Evolutionary conservation across 225 moss, liverwort and hornwort species (phyloP).

Genomic region (Physcomitrium patens): DNA sequence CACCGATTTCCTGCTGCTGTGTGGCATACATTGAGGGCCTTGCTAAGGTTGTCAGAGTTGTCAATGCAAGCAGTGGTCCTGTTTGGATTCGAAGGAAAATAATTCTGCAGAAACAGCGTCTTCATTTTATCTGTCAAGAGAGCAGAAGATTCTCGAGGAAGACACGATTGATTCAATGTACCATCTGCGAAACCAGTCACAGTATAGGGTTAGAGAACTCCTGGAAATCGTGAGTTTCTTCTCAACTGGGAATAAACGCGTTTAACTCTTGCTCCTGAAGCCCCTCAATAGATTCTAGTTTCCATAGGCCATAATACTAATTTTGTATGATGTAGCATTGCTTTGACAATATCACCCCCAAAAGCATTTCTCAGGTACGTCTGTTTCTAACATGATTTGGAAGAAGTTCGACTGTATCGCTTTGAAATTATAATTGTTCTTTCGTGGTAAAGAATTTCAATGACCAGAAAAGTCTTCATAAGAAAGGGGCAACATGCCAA

Average conservation of each 20-base stretch:
- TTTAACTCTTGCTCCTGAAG: too few relatives aligned
- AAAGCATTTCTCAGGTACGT: background rate
- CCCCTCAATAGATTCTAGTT: too few relatives aligned
- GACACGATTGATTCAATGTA: slow-evolving; percentile 53
- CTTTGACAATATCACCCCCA: background rate
- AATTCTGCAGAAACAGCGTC: slow-evolving; percentile 81
- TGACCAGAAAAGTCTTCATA: background rate
- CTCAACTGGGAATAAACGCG: too few relatives aligned
- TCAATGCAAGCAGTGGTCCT: slow-evolving; percentile 57
- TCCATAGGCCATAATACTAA: too few relatives aligned
- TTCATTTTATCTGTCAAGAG: slow-evolving; percentile 58
- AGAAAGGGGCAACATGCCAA: slow-evolving; percentile 8
- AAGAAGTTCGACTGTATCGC: slow-evolving; percentile 5
- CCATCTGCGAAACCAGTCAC: slow-evolving; percentile 54
- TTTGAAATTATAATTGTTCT: background rate
- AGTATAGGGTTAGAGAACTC: background rate
- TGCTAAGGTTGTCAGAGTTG: slow-evolving; percentile 56
- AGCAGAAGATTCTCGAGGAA: slow-evolving; percentile 66
- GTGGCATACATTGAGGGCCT: slow-evolving; percentile 72
- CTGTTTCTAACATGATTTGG: background rate
- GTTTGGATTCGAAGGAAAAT: slow-evolving; percentile 68
- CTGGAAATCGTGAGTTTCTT: background rate
- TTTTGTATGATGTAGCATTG: too few relatives aligned
- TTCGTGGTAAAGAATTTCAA: background rate
- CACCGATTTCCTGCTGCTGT: slow-evolving; percentile 80